Evolutionary conservation across 1,284 basidiomycete genomes (phyloP), one percentile per base, ranked within the genome.

Genomic region (Phlebopus sp.): DNA sequence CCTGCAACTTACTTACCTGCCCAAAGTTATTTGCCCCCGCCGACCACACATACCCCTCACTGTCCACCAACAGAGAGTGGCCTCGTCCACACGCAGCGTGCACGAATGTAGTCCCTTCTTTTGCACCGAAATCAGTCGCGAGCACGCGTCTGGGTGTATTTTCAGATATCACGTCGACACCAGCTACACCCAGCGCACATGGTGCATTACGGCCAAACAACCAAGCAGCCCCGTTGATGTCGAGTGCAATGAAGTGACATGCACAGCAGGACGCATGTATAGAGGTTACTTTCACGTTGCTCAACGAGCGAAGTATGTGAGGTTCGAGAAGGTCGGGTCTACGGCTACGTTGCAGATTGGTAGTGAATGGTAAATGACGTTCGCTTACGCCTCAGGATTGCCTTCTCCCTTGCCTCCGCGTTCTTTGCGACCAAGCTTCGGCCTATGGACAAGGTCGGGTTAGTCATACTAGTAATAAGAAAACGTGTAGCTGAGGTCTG

Each of bases 231-330:
- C 93, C 93, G 44, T 84, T 73, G 27, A 79, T 66, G 69, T 91
- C 90, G 50, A 95, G 66, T 8, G 75, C 82, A 38, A 93, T 82
- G 53, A 82, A 85, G 57, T 91, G 84, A 59, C 87, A 89, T 2
- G 82, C 82, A 10, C 71, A 75, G 57, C 85, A 88, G 2, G 84
- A 84, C 2, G 87, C 78, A 62, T 92, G 82, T 41, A 93, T 69
- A 19, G 87, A 86, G 14, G 72, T 69, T 18, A 79, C 75, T 61
- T 85, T 81, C 69, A 96, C 76, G 61, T 95, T 92, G 63, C 82
- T 78, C 21, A 97, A 74, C 0, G 90, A 90, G 45, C 95, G 89
- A 32, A 97, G 77, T 60, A 96, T 92, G 66, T 93, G 82, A 0
- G 94, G 92, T 64, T 86, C 79, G 39, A 84, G 77, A 4, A 97